phyloP scores from a whole-genome alignment of 495 filamentous ascomycete genomes.

The Penicillium malachiteum region DNA sequence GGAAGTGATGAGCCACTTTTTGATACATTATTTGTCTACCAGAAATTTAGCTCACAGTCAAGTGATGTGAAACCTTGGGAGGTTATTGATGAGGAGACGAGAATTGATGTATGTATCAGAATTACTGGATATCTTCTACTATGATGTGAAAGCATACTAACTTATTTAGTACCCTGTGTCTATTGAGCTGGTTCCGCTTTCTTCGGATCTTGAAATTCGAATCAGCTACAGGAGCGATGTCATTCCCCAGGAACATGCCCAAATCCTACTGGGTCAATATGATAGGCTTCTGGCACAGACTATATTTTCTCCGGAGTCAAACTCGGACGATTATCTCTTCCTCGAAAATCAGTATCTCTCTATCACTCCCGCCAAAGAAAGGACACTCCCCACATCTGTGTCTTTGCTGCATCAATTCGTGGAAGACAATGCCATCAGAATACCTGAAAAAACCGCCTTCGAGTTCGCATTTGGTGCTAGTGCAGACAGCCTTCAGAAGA shows the following conservation, averaged over 20 bases:
- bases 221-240: constrained; percentile 60
- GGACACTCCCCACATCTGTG: constrained; percentile 20
- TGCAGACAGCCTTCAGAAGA: constrained; percentile 28
- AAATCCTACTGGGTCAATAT: constrained; percentile 33
- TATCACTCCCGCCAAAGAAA: constrained; percentile 50
- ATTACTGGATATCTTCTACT: constrained; percentile 16
- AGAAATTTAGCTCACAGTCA: constrained; percentile 47
- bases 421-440: constrained; percentile 35
- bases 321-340: constrained; percentile 16
- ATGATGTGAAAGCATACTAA: constrained; percentile 4
- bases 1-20: constrained; percentile 62
- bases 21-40: constrained; percentile 78
- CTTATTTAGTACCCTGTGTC: constrained; percentile 61
- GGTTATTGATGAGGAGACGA: constrained; percentile 52
- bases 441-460: constrained; percentile 42
- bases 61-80: constrained; percentile 38
- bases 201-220: constrained; percentile 49
- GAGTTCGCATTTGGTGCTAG: constrained; percentile 37
- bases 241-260: constrained; percentile 62
- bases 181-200: constrained; percentile 63
- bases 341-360: constrained; percentile 30
- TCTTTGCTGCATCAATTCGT: constrained; percentile 43
- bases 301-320: constrained; percentile 25
- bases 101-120: constrained; percentile 50
- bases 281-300: constrained; percentile 27